Conservation (phyloP, 495 filamentous ascomycete species). For the Talaromyces borbonicus region DNA sequence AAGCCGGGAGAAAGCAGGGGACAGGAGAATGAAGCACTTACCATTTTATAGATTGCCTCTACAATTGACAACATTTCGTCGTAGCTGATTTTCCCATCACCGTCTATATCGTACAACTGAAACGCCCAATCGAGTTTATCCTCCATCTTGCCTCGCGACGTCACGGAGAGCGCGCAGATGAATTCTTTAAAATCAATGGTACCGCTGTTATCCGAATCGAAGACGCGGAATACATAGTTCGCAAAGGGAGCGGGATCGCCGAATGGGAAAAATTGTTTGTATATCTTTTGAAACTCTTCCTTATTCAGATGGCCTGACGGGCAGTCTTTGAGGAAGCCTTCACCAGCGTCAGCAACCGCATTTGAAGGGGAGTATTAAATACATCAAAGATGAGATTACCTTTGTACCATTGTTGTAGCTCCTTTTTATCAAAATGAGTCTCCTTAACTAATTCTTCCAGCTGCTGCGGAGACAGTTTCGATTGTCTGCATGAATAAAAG, state of each 20-base stretch:
- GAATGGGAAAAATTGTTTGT: conserved; percentile 98
- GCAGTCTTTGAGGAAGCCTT: conserved; percentile 97
- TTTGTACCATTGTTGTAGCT: conserved; percentile 99
- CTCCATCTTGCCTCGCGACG: conserved; percentile 95
- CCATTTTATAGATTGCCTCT: conserved; percentile 99
- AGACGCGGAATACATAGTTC: conserved; percentile 98
- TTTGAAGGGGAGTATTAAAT: neutral
- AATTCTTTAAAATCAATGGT: conserved; percentile 99
- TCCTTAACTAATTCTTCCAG: conserved; percentile 89
- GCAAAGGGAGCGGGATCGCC: conserved; percentile 94
- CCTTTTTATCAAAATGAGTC: conserved; percentile 99
- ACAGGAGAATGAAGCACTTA: conserved; percentile 35
- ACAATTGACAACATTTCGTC: conserved; percentile 98
- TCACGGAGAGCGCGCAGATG: conserved; percentile 96
- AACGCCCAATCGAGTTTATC: conserved; percentile 99
- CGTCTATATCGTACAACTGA: conserved; percentile 98
- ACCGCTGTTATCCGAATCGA: conserved; percentile 92
- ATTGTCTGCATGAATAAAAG: conserved; percentile 48
- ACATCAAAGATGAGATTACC: conserved; percentile 38
- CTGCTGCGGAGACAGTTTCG: conserved; percentile 91
- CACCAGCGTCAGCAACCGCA: conserved; percentile 2
- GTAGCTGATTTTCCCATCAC: conserved; percentile 97
- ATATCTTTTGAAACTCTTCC: conserved; percentile 98
- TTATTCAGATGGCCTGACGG: conserved; percentile 93
- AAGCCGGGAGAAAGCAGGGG: neutral